Conservation (phyloP, 495 filamentous ascomycete genomes). For the Aspergillus egyptiacus region DNA sequence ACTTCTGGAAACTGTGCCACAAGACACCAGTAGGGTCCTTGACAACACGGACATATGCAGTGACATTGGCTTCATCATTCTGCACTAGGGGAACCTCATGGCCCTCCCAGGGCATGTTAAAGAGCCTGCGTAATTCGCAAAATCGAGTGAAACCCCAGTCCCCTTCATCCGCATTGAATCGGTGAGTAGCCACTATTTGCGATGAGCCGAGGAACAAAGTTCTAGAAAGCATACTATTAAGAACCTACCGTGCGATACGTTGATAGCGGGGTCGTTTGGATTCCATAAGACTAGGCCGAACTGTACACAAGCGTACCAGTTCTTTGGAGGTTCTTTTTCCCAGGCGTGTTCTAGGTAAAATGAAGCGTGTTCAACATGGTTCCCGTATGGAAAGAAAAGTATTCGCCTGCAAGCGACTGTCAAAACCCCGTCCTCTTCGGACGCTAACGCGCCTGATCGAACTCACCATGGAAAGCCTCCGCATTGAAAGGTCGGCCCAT, state of each 20-base stretch:
- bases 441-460: neutral
- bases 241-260: conserved; percentile 56
- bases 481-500: conserved; percentile 82
- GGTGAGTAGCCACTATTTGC: conserved; percentile 62
- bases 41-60: conserved; percentile 86
- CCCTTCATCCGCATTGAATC: conserved; percentile 92
- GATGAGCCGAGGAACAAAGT: conserved; percentile 15
- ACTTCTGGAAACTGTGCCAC: conserved; percentile 97
- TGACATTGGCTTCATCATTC: conserved; percentile 78
- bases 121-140: conserved; percentile 75
- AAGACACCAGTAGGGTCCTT: conserved; percentile 98
- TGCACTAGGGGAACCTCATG: conserved; percentile 74
- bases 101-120: conserved; percentile 63
- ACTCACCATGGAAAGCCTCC: conserved; percentile 83
- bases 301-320: conserved; percentile 95
- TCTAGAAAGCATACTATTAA: neutral
- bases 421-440: conserved; percentile 11
- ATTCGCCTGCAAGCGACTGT: conserved; percentile 58
- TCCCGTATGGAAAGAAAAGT: conserved; percentile 91
- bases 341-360: conserved; percentile 96
- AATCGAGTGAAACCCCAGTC: conserved; percentile 99
- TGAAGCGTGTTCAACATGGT: conserved; percentile 84
- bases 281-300: conserved; percentile 94
- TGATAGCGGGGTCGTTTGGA: conserved; percentile 76
- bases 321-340: conserved; percentile 64